Conservation (phyloP, 2,329 filamentous ascomycete genomes). For the Colletotrichum truncatum region DNA sequence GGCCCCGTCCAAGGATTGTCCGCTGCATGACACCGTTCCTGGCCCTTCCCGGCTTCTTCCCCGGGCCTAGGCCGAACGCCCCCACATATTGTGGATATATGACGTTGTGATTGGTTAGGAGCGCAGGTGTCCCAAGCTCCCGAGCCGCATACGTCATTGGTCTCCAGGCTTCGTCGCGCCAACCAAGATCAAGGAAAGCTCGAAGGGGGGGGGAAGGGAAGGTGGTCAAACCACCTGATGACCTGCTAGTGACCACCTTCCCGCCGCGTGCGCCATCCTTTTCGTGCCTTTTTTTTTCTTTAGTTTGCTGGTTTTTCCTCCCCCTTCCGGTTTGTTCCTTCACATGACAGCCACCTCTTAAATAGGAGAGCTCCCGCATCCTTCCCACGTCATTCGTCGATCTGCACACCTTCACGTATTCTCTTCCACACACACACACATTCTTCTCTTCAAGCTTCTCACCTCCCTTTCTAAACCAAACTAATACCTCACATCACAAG, state of each 20-base stretch:
- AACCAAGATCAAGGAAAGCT: conserved; percentile 31
- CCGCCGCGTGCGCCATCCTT: not conserved
- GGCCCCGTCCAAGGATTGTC: not conserved
- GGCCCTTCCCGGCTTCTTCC: conserved; percentile 17
- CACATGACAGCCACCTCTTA: conserved; percentile 26
- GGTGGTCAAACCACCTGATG: conserved; percentile 19
- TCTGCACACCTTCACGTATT: conserved; percentile 18
- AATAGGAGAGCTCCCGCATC: conserved; percentile 6
- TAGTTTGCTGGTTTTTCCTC: not conserved
- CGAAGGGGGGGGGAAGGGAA: not conserved
- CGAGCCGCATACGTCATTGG: conserved; percentile 32
- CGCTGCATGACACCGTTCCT: conserved; percentile 22
- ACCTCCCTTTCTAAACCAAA: not conserved
- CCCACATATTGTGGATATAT: not conserved
- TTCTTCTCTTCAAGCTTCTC: not conserved
- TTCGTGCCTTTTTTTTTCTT: not conserved
- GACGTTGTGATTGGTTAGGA: conserved; percentile 9
- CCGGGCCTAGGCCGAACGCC: not conserved
- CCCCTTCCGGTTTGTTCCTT: conserved; percentile 17
- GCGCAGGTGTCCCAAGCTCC: conserved; percentile 26
- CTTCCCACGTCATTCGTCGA: conserved; percentile 18
- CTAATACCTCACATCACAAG: not conserved
- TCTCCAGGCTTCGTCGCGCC: conserved; percentile 7
- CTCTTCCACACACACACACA: not conserved
- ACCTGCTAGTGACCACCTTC: not conserved